Evolutionary conservation across 805 yeast species (phyloP).

Genomic region (Yamadazyma philogaea): DNA sequence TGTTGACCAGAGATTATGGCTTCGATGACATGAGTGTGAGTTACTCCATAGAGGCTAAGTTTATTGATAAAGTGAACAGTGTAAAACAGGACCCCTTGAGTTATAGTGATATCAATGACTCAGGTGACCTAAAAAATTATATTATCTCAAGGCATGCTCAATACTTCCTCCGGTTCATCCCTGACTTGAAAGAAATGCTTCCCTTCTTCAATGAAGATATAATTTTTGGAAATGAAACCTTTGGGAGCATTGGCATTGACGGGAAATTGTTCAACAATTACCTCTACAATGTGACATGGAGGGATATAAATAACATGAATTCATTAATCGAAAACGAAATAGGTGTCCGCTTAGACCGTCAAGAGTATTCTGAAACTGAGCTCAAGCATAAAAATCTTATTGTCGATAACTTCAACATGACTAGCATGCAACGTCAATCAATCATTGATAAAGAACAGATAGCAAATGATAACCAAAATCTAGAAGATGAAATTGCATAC

Average conservation of each 20-base stretch:
- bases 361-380: slow-evolving; percentile 26
- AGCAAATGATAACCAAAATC: background rate
- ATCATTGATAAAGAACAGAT: slow-evolving; percentile 11
- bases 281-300: slow-evolving; percentile 32
- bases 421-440: slow-evolving; percentile 5
- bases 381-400: slow-evolving; percentile 33
- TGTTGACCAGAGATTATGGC: slow-evolving; percentile 46
- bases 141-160: slow-evolving; percentile 34
- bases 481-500: slow-evolving; percentile 8
- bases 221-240: slow-evolving; percentile 26
- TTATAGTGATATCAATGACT: slow-evolving; percentile 37
- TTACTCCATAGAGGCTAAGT: slow-evolving; percentile 53
- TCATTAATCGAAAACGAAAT: slow-evolving; percentile 36
- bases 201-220: slow-evolving; percentile 23
- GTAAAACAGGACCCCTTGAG: slow-evolving; percentile 28
- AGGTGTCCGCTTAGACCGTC: slow-evolving; percentile 25
- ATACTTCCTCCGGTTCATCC: slow-evolving; percentile 38
- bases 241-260: slow-evolving; percentile 31
- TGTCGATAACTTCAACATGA: slow-evolving; percentile 10
- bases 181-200: slow-evolving; percentile 32
- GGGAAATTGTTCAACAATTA: slow-evolving; percentile 30
- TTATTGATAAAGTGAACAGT: slow-evolving; percentile 45
- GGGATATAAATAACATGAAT: slow-evolving; percentile 25
- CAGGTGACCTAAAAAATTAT: slow-evolving; percentile 30
- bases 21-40: slow-evolving; percentile 45